Conservation (phyloP, 768 basidiomycete species). For the Termitomyces sp. region DNA sequence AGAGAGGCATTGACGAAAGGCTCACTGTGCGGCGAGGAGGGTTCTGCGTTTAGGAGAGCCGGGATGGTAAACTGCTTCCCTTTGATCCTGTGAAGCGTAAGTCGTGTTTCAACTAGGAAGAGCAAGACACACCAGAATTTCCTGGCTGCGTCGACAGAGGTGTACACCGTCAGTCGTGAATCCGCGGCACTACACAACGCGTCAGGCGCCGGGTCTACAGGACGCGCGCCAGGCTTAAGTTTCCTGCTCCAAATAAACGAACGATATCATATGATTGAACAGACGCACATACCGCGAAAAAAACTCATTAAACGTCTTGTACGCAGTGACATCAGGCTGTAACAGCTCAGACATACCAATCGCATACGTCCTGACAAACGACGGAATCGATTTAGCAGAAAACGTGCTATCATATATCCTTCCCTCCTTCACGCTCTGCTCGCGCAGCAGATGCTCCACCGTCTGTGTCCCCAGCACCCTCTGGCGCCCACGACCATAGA, state of each 20-base stretch:
- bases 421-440: slow-evolving; percentile 58
- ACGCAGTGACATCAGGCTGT: slow-evolving; percentile 54
- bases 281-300: slow-evolving; percentile 44
- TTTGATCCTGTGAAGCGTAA: slow-evolving; percentile 45
- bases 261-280: neutral
- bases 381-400: slow-evolving; percentile 45
- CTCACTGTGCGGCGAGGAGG: slow-evolving; percentile 33
- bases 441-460: slow-evolving; percentile 44
- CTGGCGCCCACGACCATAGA: slow-evolving; percentile 48
- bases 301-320: slow-evolving; percentile 74
- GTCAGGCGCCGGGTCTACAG: slow-evolving; percentile 45
- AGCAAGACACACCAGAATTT: slow-evolving; percentile 52
- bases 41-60: slow-evolving; percentile 43
- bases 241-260: slow-evolving; percentile 25
- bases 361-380: slow-evolving; percentile 50
- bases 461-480: slow-evolving; percentile 40
- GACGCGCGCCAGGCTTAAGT: slow-evolving; percentile 54
- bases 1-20: slow-evolving; percentile 42
- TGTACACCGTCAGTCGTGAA: slow-evolving; percentile 67
- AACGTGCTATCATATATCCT: slow-evolving; percentile 48
- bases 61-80: slow-evolving; percentile 67
- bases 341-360: slow-evolving; percentile 57
- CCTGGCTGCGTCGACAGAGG: slow-evolving; percentile 49
- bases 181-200: slow-evolving; percentile 67
- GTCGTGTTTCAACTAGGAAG: neutral